A percentile compares a stretch with the other conserved stretches of the same genome.
Evolutionary conservation across 2,329 filamentous ascomycete species (phyloP).

Genomic region (Fusarium coffeatum): DNA sequence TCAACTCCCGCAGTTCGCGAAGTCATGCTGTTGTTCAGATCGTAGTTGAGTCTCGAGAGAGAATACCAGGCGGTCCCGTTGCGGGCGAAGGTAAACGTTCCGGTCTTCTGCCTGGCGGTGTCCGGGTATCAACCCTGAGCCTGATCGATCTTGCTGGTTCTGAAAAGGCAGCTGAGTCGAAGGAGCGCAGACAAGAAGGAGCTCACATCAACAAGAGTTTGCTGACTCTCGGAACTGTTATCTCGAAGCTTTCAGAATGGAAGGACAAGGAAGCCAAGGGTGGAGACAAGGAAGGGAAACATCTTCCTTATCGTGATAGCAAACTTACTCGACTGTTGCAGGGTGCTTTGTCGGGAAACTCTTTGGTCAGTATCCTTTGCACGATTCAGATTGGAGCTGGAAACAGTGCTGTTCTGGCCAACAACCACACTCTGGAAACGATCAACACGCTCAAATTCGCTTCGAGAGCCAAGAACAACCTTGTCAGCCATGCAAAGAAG

Average conservation of each 20-base stretch:
- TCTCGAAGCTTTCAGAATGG: constrained; percentile 88
- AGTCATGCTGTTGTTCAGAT: constrained; percentile 99
- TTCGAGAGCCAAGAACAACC: constrained; percentile 95
- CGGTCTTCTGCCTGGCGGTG: constrained; percentile 82
- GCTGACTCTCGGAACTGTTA: constrained; percentile 93
- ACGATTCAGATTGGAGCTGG: constrained; percentile 90
- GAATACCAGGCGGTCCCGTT: constrained; percentile 68
- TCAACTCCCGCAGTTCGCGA: constrained; percentile 94
- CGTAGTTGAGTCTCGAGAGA: constrained; percentile 94
- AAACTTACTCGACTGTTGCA: constrained; percentile 94
- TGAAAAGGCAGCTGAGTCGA: constrained; percentile 93
- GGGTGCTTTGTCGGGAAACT: constrained; percentile 90
- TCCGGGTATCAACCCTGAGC: constrained; percentile 93
- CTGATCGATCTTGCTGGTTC: constrained; percentile 97
- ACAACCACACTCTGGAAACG: constrained; percentile 85
- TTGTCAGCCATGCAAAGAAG: constrained; percentile 95
- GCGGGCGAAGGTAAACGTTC: constrained; percentile 69
- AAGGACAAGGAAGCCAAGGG: constrained; percentile 83
- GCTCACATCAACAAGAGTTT: constrained; percentile 99
- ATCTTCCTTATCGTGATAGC: constrained; percentile 96
- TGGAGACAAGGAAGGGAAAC: constrained; percentile 85
- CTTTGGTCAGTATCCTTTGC: constrained; percentile 95
- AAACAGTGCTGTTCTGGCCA: constrained; percentile 75
- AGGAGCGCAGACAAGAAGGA: constrained; percentile 92
- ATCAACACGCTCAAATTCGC: constrained; percentile 98